Base-by-base conservation (phyloP, 495 filamentous ascomycete species). In the Apiosordaria backusii region DNA sequence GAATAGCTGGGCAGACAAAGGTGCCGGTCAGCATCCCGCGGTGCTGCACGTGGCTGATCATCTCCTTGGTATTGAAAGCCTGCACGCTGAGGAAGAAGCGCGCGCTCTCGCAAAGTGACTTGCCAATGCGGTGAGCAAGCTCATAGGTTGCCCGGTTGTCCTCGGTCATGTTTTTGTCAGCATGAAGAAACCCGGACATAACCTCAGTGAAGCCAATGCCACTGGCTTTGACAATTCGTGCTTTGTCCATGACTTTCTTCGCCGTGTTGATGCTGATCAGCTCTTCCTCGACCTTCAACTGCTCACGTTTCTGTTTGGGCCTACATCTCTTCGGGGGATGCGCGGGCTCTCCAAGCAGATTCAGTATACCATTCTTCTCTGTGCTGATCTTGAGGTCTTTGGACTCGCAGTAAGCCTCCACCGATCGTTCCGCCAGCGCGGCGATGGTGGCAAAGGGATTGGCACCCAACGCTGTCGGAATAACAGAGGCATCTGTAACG, bases 361-460 rank as follows among this genome's bases (percentile, higher is more conserved):
- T 72, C 18, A 87, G 76, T 55, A 78, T 68, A 50, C 72, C 80
- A 70, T 90, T 91, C 60, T 68, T 69, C 19, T 81, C 81, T 1
- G 80, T 71, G 72, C 84, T 81, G 63, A 89, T 84, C 21, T 62
- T 65, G 27, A 86, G 78, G 1, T 71, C 68, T 15, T 78, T 63
- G 45, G 76, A 72, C 64, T 71, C 65, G 5, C 79, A 76, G 57
- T 86, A 81, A 3, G 76, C 73, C 60, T 84, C 82, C 10, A 90
- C 79, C 0, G 83, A 84, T 29, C 88, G 80, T 74, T 90, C 87
- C 0, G 88, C 86, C 24, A 91, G 79, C 21, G 88, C 87, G 0
- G 88, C 82, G 50, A 90, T 89, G 3, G 88, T 91, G 18, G 86
- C 89, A 64, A 89, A 84, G n/a, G 87, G 87, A 69, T 90, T 90